Conservation (phyloP, 768 basidiomycete genomes). For the Rhodotorula diobovata region DNA sequence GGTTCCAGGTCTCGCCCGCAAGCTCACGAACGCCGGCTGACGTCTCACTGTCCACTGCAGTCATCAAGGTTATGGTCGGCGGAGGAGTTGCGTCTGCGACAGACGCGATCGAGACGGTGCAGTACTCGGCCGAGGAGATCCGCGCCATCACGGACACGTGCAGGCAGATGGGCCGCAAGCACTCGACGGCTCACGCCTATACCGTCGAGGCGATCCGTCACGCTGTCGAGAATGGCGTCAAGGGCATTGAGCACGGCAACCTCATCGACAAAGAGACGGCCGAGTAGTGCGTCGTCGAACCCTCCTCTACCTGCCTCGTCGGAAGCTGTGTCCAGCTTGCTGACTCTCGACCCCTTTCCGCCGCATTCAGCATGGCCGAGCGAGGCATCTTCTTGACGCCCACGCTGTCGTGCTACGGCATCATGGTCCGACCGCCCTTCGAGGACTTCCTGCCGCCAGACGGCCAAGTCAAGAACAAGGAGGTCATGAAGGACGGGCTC, state of each 20-base stretch:
- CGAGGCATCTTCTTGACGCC: constrained; percentile 53
- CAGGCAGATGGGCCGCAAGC: constrained; percentile 50
- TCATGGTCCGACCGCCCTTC: constrained; percentile 52
- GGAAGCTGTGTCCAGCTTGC: no score
- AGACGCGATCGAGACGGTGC: constrained; percentile 52
- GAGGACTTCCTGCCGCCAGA: constrained; percentile 50
- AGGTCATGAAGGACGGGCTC: constrained; percentile 52
- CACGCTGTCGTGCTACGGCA: constrained; percentile 52
- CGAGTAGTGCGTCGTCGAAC: constrained; percentile 31
- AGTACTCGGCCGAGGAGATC: constrained; percentile 53
- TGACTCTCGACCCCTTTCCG: neutral
- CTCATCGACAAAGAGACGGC: constrained; percentile 51
- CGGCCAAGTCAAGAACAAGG: constrained; percentile 50
- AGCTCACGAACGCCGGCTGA: neutral
- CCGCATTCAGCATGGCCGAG: constrained; percentile 49
- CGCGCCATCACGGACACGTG: constrained; percentile 52
- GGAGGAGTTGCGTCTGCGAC: constrained; percentile 52
- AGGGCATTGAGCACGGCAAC: constrained; percentile 55
- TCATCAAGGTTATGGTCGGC: constrained; percentile 51
- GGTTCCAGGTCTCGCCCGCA: no score
- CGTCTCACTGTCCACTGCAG: neutral
- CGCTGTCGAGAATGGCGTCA: constrained; percentile 53
- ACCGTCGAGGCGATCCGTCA: constrained; percentile 52
- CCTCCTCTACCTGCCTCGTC: no score
- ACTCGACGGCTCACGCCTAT: constrained; percentile 47